These are phyloP conservation scores for barley (Hordeum vulgare) DNA, from an alignment of 176 grass and related monocot species.

Conservation along the genomic window DNA sequence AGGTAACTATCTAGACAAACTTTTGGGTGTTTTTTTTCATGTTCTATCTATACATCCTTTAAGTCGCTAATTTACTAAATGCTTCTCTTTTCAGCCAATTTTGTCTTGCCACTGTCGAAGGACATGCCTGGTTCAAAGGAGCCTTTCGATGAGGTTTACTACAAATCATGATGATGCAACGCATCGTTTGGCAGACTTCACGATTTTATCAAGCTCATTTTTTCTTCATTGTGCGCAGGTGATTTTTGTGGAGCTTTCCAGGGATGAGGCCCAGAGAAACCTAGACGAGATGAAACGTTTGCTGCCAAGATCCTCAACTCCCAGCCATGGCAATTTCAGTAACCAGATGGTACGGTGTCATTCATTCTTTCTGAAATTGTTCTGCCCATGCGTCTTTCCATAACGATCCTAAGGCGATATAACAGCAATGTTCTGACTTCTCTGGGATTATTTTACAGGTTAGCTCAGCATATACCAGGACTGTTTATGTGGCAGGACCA, in stretches of 20 bases:
- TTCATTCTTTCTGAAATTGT: background rate
- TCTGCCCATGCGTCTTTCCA: background rate
- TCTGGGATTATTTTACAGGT: slow-evolving; percentile 23
- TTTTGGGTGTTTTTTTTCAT: background rate
- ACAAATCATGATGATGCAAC: background rate
- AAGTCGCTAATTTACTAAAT: background rate
- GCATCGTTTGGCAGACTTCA: background rate
- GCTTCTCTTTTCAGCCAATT: slow-evolving; percentile 48
- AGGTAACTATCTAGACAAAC: slow-evolving; percentile 23
- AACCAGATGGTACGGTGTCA: slow-evolving; percentile 21
- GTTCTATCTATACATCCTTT: background rate
- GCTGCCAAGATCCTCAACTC: slow-evolving; percentile 11
- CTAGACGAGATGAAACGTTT: slow-evolving; percentile 42
- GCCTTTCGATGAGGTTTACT: slow-evolving; percentile 53
- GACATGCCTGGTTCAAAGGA: slow-evolving; percentile 50
- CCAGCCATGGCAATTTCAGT: slow-evolving; percentile 11
- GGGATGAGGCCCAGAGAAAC: slow-evolving; percentile 44
- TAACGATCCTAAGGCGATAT: background rate
- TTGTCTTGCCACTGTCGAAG: slow-evolving; percentile 49
- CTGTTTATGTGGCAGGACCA: slow-evolving; percentile 4
- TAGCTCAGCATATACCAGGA: slow-evolving; percentile 2
- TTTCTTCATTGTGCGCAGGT: slow-evolving; percentile 29
- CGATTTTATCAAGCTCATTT: background rate
- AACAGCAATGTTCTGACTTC: background rate
- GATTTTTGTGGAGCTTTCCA: slow-evolving; percentile 53